phyloP scores from a whole-genome alignment of 2,329 filamentous ascomycete genomes.

The Xylaria sp. region DNA sequence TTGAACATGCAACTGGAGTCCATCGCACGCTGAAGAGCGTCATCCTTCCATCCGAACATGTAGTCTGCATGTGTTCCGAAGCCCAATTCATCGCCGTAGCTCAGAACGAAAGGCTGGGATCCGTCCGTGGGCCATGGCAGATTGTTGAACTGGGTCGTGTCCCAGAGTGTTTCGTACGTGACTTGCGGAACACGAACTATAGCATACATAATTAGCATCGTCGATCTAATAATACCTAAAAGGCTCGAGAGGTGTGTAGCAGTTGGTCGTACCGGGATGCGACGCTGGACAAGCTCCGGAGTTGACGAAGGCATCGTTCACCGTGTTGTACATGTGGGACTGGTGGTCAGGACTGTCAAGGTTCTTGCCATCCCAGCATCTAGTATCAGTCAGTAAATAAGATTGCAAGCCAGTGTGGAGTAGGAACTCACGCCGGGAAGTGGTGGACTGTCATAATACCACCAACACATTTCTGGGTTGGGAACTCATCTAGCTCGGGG shows the following conservation, averaged over 20 bases:
- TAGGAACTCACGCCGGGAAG: constrained; percentile 50
- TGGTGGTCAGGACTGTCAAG: constrained; percentile 51
- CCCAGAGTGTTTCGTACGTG: constrained; percentile 57
- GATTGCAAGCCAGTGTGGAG: background rate
- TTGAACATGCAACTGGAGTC: constrained; percentile 47
- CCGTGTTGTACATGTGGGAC: constrained; percentile 49
- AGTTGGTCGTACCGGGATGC: constrained; percentile 47
- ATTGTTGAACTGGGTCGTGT: constrained; percentile 53
- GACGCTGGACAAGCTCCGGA: constrained; percentile 51
- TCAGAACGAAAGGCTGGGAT: constrained; percentile 47
- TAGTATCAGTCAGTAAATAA: constrained; percentile 32
- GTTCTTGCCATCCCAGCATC: constrained; percentile 59
- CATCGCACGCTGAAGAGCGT: constrained; percentile 49
- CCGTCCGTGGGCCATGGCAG: constrained; percentile 50
- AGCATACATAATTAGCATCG: background rate
- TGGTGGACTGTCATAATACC: constrained; percentile 57
- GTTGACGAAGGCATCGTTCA: constrained; percentile 45
- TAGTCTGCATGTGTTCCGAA: constrained; percentile 53
- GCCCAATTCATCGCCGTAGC: constrained; percentile 47
- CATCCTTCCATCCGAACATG: constrained; percentile 52
- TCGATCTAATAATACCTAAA: background rate
- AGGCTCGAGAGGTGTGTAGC: background rate
- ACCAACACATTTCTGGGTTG: constrained; percentile 51
- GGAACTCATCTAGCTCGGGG: constrained; percentile 54
- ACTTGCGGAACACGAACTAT: constrained; percentile 54